These are phyloP conservation scores for Phytophthora pistaciae DNA, from an alignment of 352 stramenopile genomes.

Conservation along the genomic window DNA sequence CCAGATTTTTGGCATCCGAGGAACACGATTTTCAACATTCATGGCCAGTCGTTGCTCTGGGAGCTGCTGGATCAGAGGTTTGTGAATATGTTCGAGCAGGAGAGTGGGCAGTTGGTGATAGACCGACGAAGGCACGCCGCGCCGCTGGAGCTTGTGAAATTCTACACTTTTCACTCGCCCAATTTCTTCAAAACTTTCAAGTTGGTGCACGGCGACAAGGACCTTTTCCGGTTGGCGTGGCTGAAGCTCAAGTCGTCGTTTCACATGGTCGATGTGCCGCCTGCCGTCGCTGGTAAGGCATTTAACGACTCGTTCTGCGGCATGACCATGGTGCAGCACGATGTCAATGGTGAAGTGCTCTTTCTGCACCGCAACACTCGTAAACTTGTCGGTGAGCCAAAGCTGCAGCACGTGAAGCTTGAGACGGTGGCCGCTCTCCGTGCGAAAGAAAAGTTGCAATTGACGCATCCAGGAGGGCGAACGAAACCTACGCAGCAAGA, in stretches of 20 bases:
- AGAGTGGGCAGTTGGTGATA: constrained; percentile 70
- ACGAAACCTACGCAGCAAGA: constrained; percentile 24
- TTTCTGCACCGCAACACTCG: constrained; percentile 68
- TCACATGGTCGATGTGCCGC: constrained; percentile 54
- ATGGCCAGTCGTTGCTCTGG: constrained; percentile 62
- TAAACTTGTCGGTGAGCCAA: constrained; percentile 42
- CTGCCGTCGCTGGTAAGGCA: constrained; percentile 50
- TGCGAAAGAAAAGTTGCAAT: constrained; percentile 20
- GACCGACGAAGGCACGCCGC: constrained; percentile 47
- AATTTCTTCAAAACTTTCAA: constrained; percentile 42
- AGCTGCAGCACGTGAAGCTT: constrained; percentile 12
- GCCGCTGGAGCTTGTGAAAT: constrained; percentile 47
- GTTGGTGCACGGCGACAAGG: constrained; percentile 66
- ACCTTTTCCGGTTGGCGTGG: constrained; percentile 71
- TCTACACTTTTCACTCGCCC: constrained; percentile 53
- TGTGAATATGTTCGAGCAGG: constrained; percentile 78
- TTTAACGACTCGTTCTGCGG: constrained; percentile 59
- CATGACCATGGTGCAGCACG: constrained; percentile 61
- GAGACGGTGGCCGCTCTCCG: constrained; percentile 22
- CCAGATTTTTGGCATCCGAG: constrained; percentile 75
- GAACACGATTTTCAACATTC: constrained; percentile 73
- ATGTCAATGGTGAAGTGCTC: constrained; percentile 41
- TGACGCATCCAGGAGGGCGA: constrained; percentile 9
- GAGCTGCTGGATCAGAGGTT: constrained; percentile 52
- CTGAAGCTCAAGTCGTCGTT: constrained; percentile 57